Evolutionary conservation across 192 early-diverging fungal species (phyloP).

Genomic region (Umbelopsis ramanniana): DNA sequence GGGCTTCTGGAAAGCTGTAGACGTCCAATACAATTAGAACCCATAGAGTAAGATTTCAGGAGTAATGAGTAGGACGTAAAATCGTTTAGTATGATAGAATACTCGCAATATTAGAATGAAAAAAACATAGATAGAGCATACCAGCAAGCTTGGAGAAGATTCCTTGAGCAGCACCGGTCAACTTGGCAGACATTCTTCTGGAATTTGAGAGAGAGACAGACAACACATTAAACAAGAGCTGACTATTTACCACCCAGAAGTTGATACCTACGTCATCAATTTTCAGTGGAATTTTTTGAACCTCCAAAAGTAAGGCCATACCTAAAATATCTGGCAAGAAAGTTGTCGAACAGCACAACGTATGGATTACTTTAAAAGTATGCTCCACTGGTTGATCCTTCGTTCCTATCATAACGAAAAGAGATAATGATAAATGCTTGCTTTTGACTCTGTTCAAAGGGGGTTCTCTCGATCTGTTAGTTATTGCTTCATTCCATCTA

Average conservation of each 20-base stretch:
- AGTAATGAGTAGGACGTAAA: no score
- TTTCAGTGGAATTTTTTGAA: neutral
- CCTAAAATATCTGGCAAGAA: no score
- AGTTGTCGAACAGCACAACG: no score
- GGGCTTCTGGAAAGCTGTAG: slow-evolving; percentile 40
- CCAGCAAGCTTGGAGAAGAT: slow-evolving; percentile 31
- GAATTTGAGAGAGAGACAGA: slow-evolving; percentile 15
- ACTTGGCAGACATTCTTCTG: slow-evolving; percentile 34
- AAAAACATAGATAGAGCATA: neutral
- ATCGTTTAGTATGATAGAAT: neutral
- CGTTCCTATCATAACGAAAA: no score
- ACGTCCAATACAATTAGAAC: neutral
- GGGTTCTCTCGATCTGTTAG: no score
- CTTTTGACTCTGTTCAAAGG: no score
- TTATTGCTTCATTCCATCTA: no score
- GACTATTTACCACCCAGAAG: no score
- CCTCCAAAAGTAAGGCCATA: no score
- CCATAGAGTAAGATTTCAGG: neutral
- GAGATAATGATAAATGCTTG: no score
- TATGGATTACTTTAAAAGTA: no score
- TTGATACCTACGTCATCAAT: neutral
- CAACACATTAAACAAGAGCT: neutral
- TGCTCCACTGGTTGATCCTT: no score
- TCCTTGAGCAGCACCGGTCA: slow-evolving; percentile 29
- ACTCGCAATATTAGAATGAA: neutral